Evolutionary conservation across 176 grass and related monocot species (phyloP).

Genomic region (Carex parvula): DNA sequence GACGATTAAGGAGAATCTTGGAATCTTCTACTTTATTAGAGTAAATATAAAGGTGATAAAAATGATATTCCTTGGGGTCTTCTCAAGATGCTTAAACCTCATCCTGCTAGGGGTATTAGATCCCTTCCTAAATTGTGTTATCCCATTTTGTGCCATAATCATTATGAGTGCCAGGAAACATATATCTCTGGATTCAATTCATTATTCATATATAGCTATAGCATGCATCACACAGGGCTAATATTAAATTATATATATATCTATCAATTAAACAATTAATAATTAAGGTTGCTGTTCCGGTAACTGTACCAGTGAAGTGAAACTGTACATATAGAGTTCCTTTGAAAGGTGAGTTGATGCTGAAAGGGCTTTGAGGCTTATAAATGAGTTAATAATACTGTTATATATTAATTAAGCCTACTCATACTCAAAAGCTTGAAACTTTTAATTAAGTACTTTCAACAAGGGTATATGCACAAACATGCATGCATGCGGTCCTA

Average conservation of each 20-base stretch:
- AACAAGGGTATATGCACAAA: slow-evolving; percentile 9
- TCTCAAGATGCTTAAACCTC: slow-evolving; percentile 22
- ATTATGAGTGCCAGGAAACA: not conserved
- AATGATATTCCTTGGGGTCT: slow-evolving; percentile 1
- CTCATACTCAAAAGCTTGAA: not conserved
- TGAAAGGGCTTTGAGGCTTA: too few species aligned
- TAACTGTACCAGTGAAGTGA: too few species aligned
- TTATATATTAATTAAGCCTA: not conserved
- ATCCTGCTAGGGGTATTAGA: slow-evolving; percentile 25
- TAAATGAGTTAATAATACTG: too few species aligned
- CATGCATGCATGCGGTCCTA: not conserved
- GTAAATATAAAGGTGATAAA: slow-evolving; percentile 14
- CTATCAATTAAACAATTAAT: not conserved
- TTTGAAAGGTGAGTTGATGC: not conserved
- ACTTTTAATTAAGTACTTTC: not conserved
- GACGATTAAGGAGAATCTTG: slow-evolving; percentile 9
- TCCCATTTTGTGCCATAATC: too few species aligned
- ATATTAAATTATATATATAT: not conserved
- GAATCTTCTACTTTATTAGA: slow-evolving; percentile 14
- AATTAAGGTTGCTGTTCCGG: not conserved
- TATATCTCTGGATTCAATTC: not conserved
- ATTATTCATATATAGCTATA: not conserved
- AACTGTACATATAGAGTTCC: too few species aligned
- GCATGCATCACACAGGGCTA: not conserved
- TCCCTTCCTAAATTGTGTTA: slow-evolving; percentile 15